Conservation (phyloP, 805 yeast species). For the Hanseniaspora pseudoguilliermondii region DNA sequence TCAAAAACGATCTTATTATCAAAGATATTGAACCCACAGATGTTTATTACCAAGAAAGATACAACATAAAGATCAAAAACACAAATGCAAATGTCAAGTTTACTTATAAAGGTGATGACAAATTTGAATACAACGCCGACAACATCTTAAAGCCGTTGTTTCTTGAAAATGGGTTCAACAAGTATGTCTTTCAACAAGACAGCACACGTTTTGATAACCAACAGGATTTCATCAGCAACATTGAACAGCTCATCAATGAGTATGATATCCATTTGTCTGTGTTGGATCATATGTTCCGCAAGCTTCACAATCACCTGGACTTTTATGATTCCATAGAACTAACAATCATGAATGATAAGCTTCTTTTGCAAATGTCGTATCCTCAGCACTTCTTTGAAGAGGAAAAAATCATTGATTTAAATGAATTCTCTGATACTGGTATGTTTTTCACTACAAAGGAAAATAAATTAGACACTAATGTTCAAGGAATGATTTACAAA, state of each 20-base stretch:
- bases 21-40: background rate
- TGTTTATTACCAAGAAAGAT: background rate
- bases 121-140: background rate
- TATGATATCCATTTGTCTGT: background rate
- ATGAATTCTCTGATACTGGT: background rate
- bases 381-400: background rate
- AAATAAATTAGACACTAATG: background rate
- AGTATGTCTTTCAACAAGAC: background rate
- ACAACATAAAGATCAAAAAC: background rate
- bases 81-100: background rate
- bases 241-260: background rate
- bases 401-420: background rate
- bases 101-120: background rate
- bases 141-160: background rate
- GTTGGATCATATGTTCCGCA: background rate
- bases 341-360: background rate
- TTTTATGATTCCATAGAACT: background rate
- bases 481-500: constrained; percentile 3
- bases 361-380: background rate
- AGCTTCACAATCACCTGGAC: background rate
- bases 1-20: background rate
- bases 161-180: background rate
- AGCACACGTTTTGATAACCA: background rate
- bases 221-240: background rate
- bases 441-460: background rate